Conservation (phyloP, 176 grass and related monocot genomes). For the Oryza glaberrima region DNA sequence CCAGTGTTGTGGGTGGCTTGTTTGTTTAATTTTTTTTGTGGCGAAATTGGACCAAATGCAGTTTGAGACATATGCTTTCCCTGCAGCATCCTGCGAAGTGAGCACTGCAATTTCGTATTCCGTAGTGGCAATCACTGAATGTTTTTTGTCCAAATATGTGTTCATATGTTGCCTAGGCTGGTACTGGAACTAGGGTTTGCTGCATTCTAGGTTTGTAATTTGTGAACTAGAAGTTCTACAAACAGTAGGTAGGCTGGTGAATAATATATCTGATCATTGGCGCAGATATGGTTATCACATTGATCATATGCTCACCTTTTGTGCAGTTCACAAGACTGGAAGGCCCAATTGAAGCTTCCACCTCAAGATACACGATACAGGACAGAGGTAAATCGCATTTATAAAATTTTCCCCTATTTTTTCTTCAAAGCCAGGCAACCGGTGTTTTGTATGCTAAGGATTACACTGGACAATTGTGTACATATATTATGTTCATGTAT, state of each 20-base stretch:
- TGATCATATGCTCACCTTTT: constrained; percentile 31
- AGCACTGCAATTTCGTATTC: not conserved
- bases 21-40: not conserved
- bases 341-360: constrained; percentile 83
- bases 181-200: constrained; percentile 14
- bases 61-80: not conserved
- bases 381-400: constrained; percentile 72
- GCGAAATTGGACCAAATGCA: constrained; percentile 30
- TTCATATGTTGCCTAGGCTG: not conserved
- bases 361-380: constrained; percentile 80
- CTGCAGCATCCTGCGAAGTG: not conserved
- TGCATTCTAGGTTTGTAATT: constrained; percentile 13
- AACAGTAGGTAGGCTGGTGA: not conserved
- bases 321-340: constrained; percentile 92
- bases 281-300: not conserved
- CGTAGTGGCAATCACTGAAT: not conserved
- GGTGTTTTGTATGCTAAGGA: not conserved
- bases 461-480: not conserved
- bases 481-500: too few relatives aligned
- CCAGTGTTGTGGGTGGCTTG: not conserved
- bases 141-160: constrained; percentile 7
- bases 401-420: not conserved
- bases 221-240: not conserved
- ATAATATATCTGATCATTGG: not conserved
- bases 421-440: not conserved